Conservation (phyloP, 108 stramenopile species). For the Conticribra guillardii region DNA sequence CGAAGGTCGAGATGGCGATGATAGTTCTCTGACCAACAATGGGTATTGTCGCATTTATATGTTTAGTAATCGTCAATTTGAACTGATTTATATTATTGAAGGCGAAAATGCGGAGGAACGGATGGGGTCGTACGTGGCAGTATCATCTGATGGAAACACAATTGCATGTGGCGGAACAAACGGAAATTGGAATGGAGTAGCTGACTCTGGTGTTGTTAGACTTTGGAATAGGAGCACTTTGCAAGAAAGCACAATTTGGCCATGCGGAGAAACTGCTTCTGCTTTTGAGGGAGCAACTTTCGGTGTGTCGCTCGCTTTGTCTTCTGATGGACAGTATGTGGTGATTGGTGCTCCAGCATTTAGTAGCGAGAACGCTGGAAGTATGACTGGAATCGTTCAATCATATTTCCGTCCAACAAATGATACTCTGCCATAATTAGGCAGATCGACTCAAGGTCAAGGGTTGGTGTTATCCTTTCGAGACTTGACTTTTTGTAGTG, state of each 20-base stretch:
- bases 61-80: neutral
- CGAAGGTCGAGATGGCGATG: neutral
- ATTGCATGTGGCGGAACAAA: constrained; percentile 37
- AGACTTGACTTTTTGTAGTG: too few relatives aligned
- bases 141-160: constrained; percentile 27
- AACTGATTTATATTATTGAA: constrained; percentile 6
- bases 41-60: too few relatives aligned
- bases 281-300: constrained; percentile 4
- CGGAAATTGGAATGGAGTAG: constrained; percentile 4
- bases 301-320: constrained; percentile 26
- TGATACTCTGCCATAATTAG: too few relatives aligned
- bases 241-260: constrained; percentile 30
- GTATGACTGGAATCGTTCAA: constrained; percentile 18
- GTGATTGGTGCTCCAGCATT: constrained; percentile 33
- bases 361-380: constrained; percentile 11
- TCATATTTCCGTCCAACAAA: too few relatives aligned
- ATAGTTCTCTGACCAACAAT: too few relatives aligned
- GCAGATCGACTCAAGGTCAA: too few relatives aligned
- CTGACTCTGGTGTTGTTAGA: constrained; percentile 27
- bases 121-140: constrained; percentile 31
- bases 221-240: constrained; percentile 19
- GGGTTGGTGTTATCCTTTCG: too few relatives aligned
- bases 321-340: constrained; percentile 15
- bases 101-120: constrained; percentile 22
- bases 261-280: neutral